Conservation (phyloP, 139 green algal genomes). For the Chlamydomonas urium region DNA sequence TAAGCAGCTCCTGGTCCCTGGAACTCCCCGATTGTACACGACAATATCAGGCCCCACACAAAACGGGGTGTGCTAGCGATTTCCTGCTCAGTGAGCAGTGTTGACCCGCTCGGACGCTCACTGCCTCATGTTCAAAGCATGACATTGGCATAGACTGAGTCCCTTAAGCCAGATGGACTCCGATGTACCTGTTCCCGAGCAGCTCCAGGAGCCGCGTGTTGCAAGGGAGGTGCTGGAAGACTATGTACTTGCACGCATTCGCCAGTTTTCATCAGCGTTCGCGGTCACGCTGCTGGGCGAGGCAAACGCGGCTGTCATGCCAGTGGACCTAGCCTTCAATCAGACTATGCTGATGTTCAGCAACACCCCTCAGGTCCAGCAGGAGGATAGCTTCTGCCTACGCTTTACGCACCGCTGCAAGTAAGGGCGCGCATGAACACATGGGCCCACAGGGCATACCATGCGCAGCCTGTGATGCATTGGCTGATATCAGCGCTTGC, state of each 20-base stretch:
- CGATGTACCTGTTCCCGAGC: too few relatives aligned
- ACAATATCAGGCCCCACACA: too few relatives aligned
- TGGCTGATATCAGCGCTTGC: background rate
- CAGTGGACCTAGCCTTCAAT: conserved; percentile 23
- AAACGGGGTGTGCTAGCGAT: too few relatives aligned
- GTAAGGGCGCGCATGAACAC: background rate
- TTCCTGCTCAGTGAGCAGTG: too few relatives aligned
- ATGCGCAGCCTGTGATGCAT: conserved; percentile 24
- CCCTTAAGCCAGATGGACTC: too few relatives aligned
- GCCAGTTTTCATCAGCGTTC: conserved; percentile 41
- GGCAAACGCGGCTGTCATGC: conserved; percentile 20
- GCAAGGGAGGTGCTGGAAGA: conserved; percentile 37
- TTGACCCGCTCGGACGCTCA: too few relatives aligned
- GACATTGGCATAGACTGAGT: too few relatives aligned
- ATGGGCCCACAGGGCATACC: conserved; percentile 17
- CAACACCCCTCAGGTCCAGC: background rate
- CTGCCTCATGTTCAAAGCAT: too few relatives aligned
- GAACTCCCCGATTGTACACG: too few relatives aligned
- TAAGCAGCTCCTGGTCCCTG: too few relatives aligned
- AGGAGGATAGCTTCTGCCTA: background rate
- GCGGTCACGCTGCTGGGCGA: conserved; percentile 26
- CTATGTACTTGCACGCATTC: conserved; percentile 29
- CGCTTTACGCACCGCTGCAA: conserved; percentile 16
- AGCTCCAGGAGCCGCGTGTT: too few relatives aligned
- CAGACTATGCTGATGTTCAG: conserved; percentile 19